A percentile compares a stretch with the other conserved stretches of the same genome.
Conservation (phyloP, 106 monocot species). For the Chionographis japonica region DNA sequence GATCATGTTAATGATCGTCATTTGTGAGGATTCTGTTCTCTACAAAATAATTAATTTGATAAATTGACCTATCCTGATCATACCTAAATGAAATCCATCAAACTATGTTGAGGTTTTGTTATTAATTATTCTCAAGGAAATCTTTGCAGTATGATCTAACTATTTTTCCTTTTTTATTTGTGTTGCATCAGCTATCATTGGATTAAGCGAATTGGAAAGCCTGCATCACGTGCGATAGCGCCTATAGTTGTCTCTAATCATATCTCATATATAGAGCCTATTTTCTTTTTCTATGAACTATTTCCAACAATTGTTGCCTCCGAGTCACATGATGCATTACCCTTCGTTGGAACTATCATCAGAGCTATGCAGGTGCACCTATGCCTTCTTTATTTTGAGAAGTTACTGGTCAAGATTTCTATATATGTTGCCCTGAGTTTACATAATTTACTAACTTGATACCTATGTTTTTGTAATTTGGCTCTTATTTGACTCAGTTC, state of each 20-base stretch:
- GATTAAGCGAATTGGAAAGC: conserved; percentile 76
- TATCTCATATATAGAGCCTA: conserved; percentile 89
- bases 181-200: conserved; percentile 71
- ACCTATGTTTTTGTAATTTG: not conserved
- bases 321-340: conserved; percentile 85
- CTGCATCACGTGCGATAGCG: conserved; percentile 67
- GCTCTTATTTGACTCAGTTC: not conserved
- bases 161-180: not conserved
- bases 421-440: not conserved
- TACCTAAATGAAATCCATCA: not conserved
- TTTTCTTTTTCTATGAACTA: conserved; percentile 93
- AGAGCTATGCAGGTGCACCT: conserved; percentile 91
- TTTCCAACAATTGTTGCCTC: conserved; percentile 95
- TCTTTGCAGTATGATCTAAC: not conserved
- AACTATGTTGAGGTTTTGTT: not conserved
- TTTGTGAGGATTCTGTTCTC: not conserved
- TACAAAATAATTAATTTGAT: not conserved
- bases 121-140: not conserved
- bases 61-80: not conserved
- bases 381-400: not conserved
- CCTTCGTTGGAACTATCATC: conserved; percentile 94
- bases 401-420: too few relatives aligned
- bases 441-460: not conserved
- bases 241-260: conserved; percentile 96
- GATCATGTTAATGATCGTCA: too few relatives aligned